phyloP scores from a whole-genome alignment of 352 stramenopile species.

The Globisporangium lucens region DNA sequence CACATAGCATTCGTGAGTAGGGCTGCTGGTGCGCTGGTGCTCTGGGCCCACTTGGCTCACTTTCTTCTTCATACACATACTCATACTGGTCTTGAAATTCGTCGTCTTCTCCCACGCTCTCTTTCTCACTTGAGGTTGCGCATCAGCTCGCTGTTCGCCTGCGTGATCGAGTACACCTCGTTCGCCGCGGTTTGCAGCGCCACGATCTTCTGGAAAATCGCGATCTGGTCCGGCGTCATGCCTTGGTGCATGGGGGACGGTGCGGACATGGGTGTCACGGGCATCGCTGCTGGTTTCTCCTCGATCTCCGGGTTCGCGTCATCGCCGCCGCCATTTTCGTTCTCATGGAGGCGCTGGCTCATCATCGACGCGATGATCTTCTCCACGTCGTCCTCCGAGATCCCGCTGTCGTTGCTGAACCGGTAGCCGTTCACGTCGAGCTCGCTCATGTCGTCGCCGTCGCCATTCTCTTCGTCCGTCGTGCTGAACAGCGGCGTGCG shows the following conservation, averaged over 20 bases:
- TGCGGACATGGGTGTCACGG: neutral
- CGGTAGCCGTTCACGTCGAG: slow-evolving; percentile 12
- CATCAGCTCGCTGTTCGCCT: slow-evolving; percentile 48
- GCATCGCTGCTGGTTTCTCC: slow-evolving; percentile 6
- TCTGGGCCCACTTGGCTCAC: neutral
- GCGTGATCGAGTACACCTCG: slow-evolving; percentile 38
- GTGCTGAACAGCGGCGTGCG: neutral
- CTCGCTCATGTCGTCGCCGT: slow-evolving; percentile 9
- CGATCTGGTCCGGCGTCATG: slow-evolving; percentile 12
- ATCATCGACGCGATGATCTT: slow-evolving; percentile 14
- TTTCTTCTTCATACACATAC: neutral
- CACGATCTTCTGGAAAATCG: slow-evolving; percentile 30
- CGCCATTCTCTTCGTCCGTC: neutral
- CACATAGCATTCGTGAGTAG: too few species aligned
- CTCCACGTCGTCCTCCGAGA: slow-evolving; percentile 16
- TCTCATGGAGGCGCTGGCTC: neutral
- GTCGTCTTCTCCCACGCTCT: too few species aligned
- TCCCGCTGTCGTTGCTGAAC: slow-evolving; percentile 14
- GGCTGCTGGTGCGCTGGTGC: too few species aligned
- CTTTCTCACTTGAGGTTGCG: slow-evolving; percentile 10
- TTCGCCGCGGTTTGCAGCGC: slow-evolving; percentile 36
- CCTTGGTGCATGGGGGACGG: neutral
- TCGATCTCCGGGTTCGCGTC: neutral
- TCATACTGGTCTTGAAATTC: neutral
- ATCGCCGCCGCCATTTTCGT: neutral